These are phyloP conservation scores for Forsythia viridissima DNA, from an alignment of 257 asterid species.

Conservation along the genomic window DNA sequence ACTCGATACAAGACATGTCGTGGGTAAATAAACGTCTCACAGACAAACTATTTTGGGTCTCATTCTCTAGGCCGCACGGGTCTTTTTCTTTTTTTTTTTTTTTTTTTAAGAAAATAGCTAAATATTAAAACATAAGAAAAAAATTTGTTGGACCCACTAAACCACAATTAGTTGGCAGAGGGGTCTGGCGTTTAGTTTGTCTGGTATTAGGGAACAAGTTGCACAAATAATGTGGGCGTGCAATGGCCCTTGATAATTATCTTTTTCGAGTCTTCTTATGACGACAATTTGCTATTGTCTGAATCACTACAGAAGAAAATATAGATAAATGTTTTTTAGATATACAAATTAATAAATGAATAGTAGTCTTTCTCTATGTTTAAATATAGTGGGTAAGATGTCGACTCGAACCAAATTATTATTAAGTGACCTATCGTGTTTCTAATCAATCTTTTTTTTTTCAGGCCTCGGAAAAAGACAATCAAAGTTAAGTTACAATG, in stretches of 20 bases:
- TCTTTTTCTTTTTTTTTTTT: not conserved
- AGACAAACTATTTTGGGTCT: no score
- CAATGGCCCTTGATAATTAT: not conserved
- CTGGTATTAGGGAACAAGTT: constrained; percentile 21
- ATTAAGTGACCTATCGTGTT: not conserved
- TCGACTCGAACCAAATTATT: no score
- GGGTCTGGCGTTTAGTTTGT: constrained; percentile 23
- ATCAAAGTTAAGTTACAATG: no score
- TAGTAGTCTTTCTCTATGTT: not conserved
- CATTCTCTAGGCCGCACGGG: no score
- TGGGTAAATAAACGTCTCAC: no score
- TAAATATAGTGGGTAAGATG: not conserved
- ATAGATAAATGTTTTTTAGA: not conserved
- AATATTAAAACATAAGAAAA: not conserved
- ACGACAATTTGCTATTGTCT: not conserved
- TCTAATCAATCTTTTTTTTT: no score
- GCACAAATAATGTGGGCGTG: not conserved
- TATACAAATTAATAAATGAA: not conserved
- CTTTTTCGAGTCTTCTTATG: not conserved
- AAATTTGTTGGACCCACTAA: not conserved
- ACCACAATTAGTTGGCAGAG: constrained; percentile 18
- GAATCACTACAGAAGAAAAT: not conserved
- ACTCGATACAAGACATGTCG: not conserved
- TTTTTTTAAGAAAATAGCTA: not conserved
- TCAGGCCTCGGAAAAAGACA: not conserved